Conservation (phyloP, 192 early-diverging fungal species). For the Fimicolochytrium jonesii region DNA sequence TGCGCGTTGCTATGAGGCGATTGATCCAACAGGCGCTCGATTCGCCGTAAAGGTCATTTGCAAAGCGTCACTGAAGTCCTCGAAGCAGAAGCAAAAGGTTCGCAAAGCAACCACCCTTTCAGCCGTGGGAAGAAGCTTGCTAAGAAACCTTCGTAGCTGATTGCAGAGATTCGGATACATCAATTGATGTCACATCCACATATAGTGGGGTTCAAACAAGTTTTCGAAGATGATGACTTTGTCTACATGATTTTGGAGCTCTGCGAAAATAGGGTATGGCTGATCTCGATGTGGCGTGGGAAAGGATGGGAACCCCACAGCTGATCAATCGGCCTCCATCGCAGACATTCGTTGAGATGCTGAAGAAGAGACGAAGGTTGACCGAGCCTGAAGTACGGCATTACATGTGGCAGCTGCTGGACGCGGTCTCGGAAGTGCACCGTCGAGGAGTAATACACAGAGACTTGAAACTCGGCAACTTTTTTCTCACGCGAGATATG, state of each 20-base stretch:
- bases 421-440: constrained; percentile 81
- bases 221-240: constrained; percentile 84
- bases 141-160: constrained; percentile 31
- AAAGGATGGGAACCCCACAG: no score
- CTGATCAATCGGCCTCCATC: no score
- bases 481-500: constrained; percentile 79
- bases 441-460: constrained; percentile 77
- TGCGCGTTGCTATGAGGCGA: constrained; percentile 78
- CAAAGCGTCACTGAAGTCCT: constrained; percentile 49
- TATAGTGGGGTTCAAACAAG: constrained; percentile 74
- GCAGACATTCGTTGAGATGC: constrained; percentile 84
- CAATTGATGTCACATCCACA: constrained; percentile 64
- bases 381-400: constrained; percentile 88
- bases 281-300: no score
- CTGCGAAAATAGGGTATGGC: constrained; percentile 77
- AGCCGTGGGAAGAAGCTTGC: neutral
- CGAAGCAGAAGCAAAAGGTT: constrained; percentile 52
- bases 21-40: constrained; percentile 36
- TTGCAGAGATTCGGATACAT: constrained; percentile 80
- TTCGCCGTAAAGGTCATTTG: constrained; percentile 67
- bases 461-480: constrained; percentile 93
- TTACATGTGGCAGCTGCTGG: constrained; percentile 77
- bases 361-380: constrained; percentile 70
- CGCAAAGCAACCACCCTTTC: constrained; percentile 32
- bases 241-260: constrained; percentile 91